A percentile compares a stretch with the other conserved stretches of the same genome.
Evolutionary conservation across 2,329 filamentous ascomycete species (phyloP).

Genomic region (Fusarium hainanense): DNA sequence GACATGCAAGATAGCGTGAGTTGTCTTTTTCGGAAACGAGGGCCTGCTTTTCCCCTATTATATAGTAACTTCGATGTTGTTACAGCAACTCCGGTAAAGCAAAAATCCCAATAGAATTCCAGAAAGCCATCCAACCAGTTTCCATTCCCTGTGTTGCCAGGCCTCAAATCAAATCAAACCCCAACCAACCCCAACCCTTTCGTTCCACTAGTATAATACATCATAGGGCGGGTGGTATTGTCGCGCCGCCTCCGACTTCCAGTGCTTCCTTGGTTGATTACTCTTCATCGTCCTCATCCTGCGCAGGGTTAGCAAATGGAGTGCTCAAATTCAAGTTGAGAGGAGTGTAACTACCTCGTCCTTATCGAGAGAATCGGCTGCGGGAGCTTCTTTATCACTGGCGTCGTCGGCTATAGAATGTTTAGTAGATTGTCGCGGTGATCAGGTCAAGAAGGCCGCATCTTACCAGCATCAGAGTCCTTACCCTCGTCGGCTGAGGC

Average conservation of each 20-base stretch:
- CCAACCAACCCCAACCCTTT: constrained; percentile 2
- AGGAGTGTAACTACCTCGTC: constrained; percentile 46
- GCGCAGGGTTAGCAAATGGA: constrained; percentile 47
- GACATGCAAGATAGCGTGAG: constrained; percentile 27
- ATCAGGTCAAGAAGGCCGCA: no score
- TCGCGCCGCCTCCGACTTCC: neutral
- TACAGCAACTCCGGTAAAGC: constrained; percentile 33
- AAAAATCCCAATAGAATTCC: constrained; percentile 14
- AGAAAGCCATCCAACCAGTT: constrained; percentile 5
- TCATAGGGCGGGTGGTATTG: neutral
- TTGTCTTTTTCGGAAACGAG: constrained; percentile 15
- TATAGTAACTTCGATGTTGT: constrained; percentile 20
- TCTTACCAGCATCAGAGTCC: constrained; percentile 7
- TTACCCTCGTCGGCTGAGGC: constrained; percentile 25
- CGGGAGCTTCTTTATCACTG: constrained; percentile 13
- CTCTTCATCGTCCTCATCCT: constrained; percentile 38
- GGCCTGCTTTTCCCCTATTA: constrained; percentile 31
- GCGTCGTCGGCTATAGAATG: constrained; percentile 29
- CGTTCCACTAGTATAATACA: constrained; percentile 2
- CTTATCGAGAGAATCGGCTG: constrained; percentile 26
- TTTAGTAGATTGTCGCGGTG: constrained; percentile 9
- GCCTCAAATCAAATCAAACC: constrained; percentile 5
- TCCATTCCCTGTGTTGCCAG: neutral
- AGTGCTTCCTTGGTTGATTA: constrained; percentile 16
- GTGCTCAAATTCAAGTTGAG: constrained; percentile 37